phyloP scores from a whole-genome alignment of 1,284 basidiomycete genomes.

The Microbotryomycetes sp. region DNA sequence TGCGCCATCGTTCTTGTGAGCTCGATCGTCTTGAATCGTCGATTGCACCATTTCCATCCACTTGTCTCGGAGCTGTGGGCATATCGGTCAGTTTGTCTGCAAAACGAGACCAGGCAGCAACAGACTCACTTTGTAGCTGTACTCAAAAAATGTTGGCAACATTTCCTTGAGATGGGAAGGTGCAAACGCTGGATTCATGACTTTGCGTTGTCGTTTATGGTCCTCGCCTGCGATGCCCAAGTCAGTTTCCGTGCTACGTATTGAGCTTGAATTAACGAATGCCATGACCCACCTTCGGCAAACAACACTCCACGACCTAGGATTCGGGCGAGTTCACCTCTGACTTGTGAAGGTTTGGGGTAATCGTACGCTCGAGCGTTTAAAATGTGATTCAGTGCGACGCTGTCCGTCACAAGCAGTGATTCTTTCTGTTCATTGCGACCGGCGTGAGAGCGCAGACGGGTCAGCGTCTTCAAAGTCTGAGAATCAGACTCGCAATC shows the following conservation, averaged over 20 bases:
- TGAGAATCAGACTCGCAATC: too few relatives aligned
- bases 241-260: neutral
- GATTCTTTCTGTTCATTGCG: slow-evolving; percentile 36
- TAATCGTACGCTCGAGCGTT: slow-evolving; percentile 57
- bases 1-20: slow-evolving; percentile 24
- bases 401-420: slow-evolving; percentile 56
- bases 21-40: slow-evolving; percentile 11
- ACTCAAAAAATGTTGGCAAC: slow-evolving; percentile 58
- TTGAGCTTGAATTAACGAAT: slow-evolving; percentile 4
- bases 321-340: slow-evolving; percentile 49
- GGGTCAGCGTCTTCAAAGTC: neutral
- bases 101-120: neutral
- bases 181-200: slow-evolving; percentile 54
- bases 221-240: slow-evolving; percentile 28
- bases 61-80: slow-evolving; percentile 15
- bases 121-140: slow-evolving; percentile 51
- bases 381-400: slow-evolving; percentile 54
- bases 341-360: slow-evolving; percentile 59
- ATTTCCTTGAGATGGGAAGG: slow-evolving; percentile 53
- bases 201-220: slow-evolving; percentile 33
- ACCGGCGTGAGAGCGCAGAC: slow-evolving; percentile 37
- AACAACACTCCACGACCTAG: slow-evolving; percentile 41
- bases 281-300: slow-evolving; percentile 44
- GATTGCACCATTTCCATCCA: slow-evolving; percentile 15
- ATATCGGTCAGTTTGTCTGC: slow-evolving; percentile 6